Conservation (phyloP, 305 asterid genomes). For the Fraxinus nigra region DNA sequence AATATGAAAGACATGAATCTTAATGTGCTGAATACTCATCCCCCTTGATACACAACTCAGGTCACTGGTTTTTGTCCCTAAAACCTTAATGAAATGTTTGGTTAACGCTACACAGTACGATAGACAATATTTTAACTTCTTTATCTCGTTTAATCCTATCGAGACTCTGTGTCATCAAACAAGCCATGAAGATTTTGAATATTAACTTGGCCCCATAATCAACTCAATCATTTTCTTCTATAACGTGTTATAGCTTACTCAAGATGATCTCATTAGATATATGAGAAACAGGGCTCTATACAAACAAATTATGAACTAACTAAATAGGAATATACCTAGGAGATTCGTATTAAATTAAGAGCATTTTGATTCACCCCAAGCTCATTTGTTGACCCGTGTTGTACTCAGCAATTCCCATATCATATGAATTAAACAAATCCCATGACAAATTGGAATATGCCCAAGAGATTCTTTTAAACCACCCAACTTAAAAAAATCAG, state of each 20-base stretch:
- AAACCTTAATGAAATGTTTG: background rate
- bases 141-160: too few species aligned
- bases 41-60: background rate
- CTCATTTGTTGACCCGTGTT: conserved; percentile 21
- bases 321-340: background rate
- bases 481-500: conserved; percentile 28
- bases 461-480: conserved; percentile 39
- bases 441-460: conserved; percentile 37
- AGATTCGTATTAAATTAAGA: background rate
- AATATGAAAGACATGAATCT: too few species aligned
- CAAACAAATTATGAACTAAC: conserved; percentile 12
- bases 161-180: background rate
- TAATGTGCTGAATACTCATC: background rate
- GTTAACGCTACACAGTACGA: background rate
- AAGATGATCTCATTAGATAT: background rate
- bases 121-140: background rate
- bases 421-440: conserved; percentile 28
- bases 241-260: background rate
- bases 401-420: conserved; percentile 23
- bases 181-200: background rate
- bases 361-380: conserved; percentile 16
- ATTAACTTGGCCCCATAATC: background rate
- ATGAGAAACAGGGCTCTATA: background rate
- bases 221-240: background rate
- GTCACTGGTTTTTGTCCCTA: background rate